phyloP scores from a whole-genome alignment of 2,329 filamentous ascomycete genomes.

The Fusarium xylarioides region DNA sequence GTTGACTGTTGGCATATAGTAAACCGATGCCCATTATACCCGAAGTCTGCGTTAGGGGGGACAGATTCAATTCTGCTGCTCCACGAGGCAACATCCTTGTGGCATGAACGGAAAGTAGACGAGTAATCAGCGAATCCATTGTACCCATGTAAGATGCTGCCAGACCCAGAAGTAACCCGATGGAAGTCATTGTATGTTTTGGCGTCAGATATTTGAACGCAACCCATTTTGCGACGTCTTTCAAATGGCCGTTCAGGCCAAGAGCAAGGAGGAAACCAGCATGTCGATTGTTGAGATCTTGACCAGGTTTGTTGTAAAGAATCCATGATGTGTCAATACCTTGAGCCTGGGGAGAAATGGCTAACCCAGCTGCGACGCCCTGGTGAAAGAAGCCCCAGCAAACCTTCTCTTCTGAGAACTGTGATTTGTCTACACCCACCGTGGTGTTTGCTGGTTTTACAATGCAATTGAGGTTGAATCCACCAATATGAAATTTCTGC shows the following conservation, averaged over 20 bases:
- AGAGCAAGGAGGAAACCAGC: constrained; percentile 92
- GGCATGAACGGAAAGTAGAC: constrained; percentile 93
- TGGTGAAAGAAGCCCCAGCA: constrained; percentile 99
- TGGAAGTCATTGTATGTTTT: constrained; percentile 99
- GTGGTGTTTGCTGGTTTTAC: constrained; percentile 93
- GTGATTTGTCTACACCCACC: constrained; percentile 87
- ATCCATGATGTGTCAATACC: constrained; percentile 99
- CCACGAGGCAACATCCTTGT: constrained; percentile 92
- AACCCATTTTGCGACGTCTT: constrained; percentile 94
- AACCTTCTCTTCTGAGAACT: constrained; percentile 94
- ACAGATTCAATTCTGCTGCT: constrained; percentile 92
- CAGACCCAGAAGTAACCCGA: constrained; percentile 90
- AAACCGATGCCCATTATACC: constrained; percentile 97
- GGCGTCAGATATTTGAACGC: constrained; percentile 99
- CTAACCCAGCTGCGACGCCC: constrained; percentile 89
- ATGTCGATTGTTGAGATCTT: constrained; percentile 93
- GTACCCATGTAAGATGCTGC: constrained; percentile 95
- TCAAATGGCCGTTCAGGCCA: constrained; percentile 94
- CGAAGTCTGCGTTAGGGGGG: constrained; percentile 91
- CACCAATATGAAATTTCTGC: constrained; percentile 87
- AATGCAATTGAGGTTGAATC: constrained; percentile 90
- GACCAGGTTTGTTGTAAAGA: constrained; percentile 89
- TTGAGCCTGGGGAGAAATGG: constrained; percentile 87
- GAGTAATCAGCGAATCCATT: constrained; percentile 95
- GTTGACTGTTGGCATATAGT: constrained; percentile 93